Evolutionary conservation across 2,329 filamentous ascomycete species (phyloP).

Genomic region (Nothomitra cinnamomea): DNA sequence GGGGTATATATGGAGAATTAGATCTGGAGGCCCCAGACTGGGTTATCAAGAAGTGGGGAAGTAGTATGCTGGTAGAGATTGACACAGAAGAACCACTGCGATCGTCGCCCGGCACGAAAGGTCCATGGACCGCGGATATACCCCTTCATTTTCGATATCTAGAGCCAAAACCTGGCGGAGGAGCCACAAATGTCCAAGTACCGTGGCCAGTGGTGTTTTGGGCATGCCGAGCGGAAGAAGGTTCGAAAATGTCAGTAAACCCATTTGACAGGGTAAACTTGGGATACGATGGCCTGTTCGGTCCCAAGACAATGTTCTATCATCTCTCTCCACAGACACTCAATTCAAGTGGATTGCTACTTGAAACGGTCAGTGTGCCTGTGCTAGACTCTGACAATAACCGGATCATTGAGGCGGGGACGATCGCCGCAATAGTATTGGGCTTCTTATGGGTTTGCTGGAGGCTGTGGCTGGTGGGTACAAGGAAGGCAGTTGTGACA

Average conservation of each 20-base stretch:
- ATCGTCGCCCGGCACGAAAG: slow-evolving; percentile 18
- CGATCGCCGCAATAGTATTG: slow-evolving; percentile 23
- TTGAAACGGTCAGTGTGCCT: slow-evolving; percentile 23
- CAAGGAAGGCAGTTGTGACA: background rate
- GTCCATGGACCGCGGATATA: slow-evolving; percentile 48
- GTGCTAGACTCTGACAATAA: slow-evolving; percentile 23
- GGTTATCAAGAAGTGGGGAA: slow-evolving; percentile 61
- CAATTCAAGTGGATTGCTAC: slow-evolving; percentile 10
- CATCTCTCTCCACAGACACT: slow-evolving; percentile 28
- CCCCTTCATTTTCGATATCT: slow-evolving; percentile 81
- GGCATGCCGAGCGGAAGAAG: slow-evolving; percentile 57
- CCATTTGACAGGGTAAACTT: slow-evolving; percentile 74
- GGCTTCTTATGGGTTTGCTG: slow-evolving; percentile 29
- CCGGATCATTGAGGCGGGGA: slow-evolving; percentile 25
- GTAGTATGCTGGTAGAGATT: slow-evolving; percentile 58
- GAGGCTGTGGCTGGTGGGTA: slow-evolving; percentile 17
- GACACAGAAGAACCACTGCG: slow-evolving; percentile 30
- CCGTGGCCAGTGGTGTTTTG: slow-evolving; percentile 80
- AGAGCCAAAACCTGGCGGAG: slow-evolving; percentile 35
- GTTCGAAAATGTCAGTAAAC: slow-evolving; percentile 51
- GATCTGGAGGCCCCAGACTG: slow-evolving; percentile 88
- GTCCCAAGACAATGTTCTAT: slow-evolving; percentile 63
- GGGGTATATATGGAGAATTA: slow-evolving; percentile 54
- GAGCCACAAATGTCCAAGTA: slow-evolving; percentile 38
- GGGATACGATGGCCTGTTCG: slow-evolving; percentile 75